These are phyloP conservation scores for Aspergillus nidulans DNA, from an alignment of 495 filamentous ascomycete species.

Conservation along the genomic window DNA sequence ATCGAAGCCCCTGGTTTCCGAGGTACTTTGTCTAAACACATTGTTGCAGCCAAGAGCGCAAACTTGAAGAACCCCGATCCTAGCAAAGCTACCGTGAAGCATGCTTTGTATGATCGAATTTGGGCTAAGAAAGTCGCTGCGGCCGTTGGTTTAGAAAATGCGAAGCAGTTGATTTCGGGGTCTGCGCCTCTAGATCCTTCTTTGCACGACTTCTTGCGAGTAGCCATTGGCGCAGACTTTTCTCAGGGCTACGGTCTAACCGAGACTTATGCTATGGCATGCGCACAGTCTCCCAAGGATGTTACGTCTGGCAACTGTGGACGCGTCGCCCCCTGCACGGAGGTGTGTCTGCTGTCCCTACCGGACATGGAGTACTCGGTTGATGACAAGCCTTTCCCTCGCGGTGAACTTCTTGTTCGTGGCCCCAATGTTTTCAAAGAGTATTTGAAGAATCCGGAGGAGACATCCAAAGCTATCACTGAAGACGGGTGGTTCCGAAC, in stretches of 20 bases:
- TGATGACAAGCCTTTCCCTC: slow-evolving; percentile 87
- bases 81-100: slow-evolving; percentile 73
- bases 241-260: slow-evolving; percentile 91
- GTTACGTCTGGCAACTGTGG: slow-evolving; percentile 80
- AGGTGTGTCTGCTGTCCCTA: slow-evolving; percentile 78
- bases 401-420: slow-evolving; percentile 84
- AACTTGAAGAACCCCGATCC: slow-evolving; percentile 63
- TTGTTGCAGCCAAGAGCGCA: slow-evolving; percentile 75
- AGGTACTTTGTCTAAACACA: slow-evolving; percentile 73
- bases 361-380: slow-evolving; percentile 93
- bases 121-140: slow-evolving; percentile 86
- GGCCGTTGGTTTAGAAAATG: slow-evolving; percentile 73
- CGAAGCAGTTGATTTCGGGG: slow-evolving; percentile 74
- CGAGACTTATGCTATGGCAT: slow-evolving; percentile 80
- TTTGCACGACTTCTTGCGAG: slow-evolving; percentile 83
- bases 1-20: slow-evolving; percentile 75
- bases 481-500: slow-evolving; percentile 96
- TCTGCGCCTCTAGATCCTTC: slow-evolving; percentile 86
- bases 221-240: slow-evolving; percentile 74
- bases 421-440: slow-evolving; percentile 72
- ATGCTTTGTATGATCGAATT: slow-evolving; percentile 85
- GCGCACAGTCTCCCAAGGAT: slow-evolving; percentile 66
- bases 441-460: slow-evolving; percentile 84
- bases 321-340: slow-evolving; percentile 57
- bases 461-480: slow-evolving; percentile 77